Base-by-base conservation (phyloP, 106 monocot genomes). In the Acanthochlamys bracteata region DNA sequence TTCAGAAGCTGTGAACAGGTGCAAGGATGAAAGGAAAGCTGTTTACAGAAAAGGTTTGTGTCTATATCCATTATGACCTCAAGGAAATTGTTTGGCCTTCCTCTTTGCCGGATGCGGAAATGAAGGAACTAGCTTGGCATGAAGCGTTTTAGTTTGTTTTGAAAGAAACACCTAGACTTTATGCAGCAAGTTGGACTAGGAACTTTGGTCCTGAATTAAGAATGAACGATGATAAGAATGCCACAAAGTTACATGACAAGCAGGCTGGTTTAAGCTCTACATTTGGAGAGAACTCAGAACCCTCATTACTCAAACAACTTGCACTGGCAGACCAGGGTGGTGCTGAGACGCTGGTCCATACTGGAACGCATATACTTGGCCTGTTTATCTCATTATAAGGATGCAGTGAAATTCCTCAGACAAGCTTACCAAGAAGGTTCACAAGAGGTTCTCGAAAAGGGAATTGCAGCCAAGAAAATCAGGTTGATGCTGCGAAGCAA, bases 41-140 rank as follows among this genome's bases (percentile, higher is more conserved):
- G 82, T 75, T 10, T 70, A 55, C 25, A 64, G 81, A 61, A 94
- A 94, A 78, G n/a, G 53, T 94, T 2, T 84, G 78, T 46, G 79
- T 86, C 56, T 94, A 86, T 47, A 61, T 94, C 20, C 80, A 84
- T 7, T 78, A 84, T 59, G 93, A 94, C 70, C 82, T 94, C 15
- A 94, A 94, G 62, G 93, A 94, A 67, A 94, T 94, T 45, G 94
- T 86, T 25, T 94, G 89, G 49, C 82, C 89, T 67, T 94, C 94
- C 0, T 94, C 94, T 21, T 70, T 93, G 42, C 86, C 89, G 71
- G 51, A 63, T 73, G 47, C 72, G 71, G 61, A 83, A 73, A 55
- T 71, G 61, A 41, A 75, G 74, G 82, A 94, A 62, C 79, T 89
- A 55, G 84, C 77, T 11, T 79, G 68, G 76, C 71, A 60, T 12